Percentiles rank a stretch among this genome's conserved stretches.
phyloP scores from a whole-genome alignment of 108 stramenopile species.

The Skeletonema costatum region DNA sequence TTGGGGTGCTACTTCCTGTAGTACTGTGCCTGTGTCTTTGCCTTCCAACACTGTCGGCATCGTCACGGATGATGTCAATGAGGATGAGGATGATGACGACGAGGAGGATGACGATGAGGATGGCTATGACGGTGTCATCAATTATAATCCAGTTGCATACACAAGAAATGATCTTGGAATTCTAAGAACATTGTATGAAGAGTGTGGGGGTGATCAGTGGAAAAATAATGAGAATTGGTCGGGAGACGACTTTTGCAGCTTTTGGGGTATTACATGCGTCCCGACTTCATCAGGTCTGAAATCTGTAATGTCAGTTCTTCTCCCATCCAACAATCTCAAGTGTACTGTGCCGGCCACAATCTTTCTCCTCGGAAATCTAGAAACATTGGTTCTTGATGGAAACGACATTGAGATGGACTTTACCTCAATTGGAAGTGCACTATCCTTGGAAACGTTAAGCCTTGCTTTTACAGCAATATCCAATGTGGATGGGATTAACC shows the following conservation, averaged over 20 bases:
- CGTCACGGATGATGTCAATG: no score
- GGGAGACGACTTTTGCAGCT: slow-evolving; percentile 58
- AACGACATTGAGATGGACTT: slow-evolving; percentile 68
- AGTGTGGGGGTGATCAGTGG: slow-evolving; percentile 60
- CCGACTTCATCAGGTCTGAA: slow-evolving; percentile 10
- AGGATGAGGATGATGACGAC: no score
- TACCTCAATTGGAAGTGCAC: slow-evolving; percentile 66
- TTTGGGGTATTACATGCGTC: slow-evolving; percentile 69
- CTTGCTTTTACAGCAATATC: slow-evolving; percentile 60
- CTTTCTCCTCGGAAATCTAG: slow-evolving; percentile 62
- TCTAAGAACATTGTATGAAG: slow-evolving; percentile 51
- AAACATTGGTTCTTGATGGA: slow-evolving; percentile 62
- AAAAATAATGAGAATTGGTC: slow-evolving; percentile 63
- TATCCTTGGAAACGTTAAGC: slow-evolving; percentile 46
- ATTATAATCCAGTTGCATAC: not conserved
- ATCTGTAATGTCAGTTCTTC: slow-evolving; percentile 55
- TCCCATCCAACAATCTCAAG: slow-evolving; percentile 69
- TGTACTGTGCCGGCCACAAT: slow-evolving; percentile 62
- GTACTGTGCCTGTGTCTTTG: slow-evolving; percentile 7
- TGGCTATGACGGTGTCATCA: no score
- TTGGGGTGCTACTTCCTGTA: slow-evolving; percentile 60
- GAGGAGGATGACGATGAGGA: no score
- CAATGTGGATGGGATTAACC: slow-evolving; percentile 62
- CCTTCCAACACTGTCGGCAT: not conserved
- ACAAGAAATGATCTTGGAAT: slow-evolving; percentile 7